phyloP scores from a whole-genome alignment of 2,329 filamentous ascomycete genomes.

The Paracoccidioides brasiliensis region DNA sequence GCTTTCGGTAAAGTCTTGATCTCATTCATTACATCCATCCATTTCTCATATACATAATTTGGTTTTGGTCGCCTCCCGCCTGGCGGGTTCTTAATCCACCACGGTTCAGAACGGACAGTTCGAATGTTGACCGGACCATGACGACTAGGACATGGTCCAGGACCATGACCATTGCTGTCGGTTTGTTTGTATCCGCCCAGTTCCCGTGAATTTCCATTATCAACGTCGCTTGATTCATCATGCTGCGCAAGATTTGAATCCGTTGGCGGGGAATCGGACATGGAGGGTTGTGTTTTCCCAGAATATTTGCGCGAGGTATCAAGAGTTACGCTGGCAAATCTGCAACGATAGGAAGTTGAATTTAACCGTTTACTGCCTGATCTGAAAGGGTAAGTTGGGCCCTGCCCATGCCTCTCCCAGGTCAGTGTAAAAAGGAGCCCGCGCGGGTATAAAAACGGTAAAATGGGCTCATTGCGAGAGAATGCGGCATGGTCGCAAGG shows the following conservation, averaged over 20 bases:
- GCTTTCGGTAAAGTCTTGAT: slow-evolving; percentile 16
- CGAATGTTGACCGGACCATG: not conserved
- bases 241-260: not conserved
- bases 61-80: not conserved
- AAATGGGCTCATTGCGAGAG: slow-evolving; percentile 26
- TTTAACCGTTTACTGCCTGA: slow-evolving; percentile 6
- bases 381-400: not conserved
- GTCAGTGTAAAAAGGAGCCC: slow-evolving; percentile 22
- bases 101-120: not conserved
- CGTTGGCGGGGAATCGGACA: not conserved
- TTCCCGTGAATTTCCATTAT: not conserved
- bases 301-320: not conserved
- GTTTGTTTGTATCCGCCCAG: not conserved
- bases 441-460: slow-evolving; percentile 35
- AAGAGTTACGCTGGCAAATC: not conserved
- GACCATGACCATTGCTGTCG: not conserved
- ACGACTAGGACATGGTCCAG: too few species aligned
- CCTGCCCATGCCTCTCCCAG: not conserved
- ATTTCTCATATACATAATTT: slow-evolving; percentile 3
- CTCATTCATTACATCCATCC: slow-evolving; percentile 17
- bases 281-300: not conserved
- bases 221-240: not conserved
- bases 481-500: slow-evolving; percentile 25
- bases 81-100: not conserved
- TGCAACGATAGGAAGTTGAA: not conserved